Conservation (phyloP, 2,329 filamentous ascomycete species). For the Pseudopithomyces chartarum region DNA sequence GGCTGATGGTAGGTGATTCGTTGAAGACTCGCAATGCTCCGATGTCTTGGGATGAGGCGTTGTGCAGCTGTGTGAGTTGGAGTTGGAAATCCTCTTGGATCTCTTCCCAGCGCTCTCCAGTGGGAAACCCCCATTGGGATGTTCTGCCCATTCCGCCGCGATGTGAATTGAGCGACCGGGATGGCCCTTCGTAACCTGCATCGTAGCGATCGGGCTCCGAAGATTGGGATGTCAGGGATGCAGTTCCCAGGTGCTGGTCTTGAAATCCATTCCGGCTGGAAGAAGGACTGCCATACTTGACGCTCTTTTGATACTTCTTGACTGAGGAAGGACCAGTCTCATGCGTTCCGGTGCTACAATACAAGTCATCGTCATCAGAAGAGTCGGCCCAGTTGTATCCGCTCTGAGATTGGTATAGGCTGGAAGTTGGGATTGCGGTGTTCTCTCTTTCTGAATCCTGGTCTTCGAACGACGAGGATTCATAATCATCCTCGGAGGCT, state of each 20-base stretch:
- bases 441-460: background rate
- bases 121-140: background rate
- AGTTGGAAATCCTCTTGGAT: background rate
- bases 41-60: background rate
- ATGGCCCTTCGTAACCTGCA: background rate
- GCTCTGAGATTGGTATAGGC: too few species aligned
- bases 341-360: background rate
- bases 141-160: background rate
- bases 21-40: too few species aligned
- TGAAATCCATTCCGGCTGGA: background rate
- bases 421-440: too few species aligned
- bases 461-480: background rate
- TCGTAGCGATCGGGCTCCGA: background rate
- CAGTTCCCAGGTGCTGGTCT: background rate
- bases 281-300: background rate
- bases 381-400: background rate
- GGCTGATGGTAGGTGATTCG: slow-evolving; percentile 6
- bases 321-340: background rate
- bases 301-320: background rate
- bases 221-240: background rate
- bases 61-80: background rate
- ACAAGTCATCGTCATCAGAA: background rate
- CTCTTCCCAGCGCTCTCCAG: background rate
- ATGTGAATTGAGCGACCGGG: background rate
- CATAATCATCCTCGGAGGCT: background rate